Evolutionary conservation across 73 alveolate genomes (phyloP).

Genomic region (Paramecium biaurelia): DNA sequence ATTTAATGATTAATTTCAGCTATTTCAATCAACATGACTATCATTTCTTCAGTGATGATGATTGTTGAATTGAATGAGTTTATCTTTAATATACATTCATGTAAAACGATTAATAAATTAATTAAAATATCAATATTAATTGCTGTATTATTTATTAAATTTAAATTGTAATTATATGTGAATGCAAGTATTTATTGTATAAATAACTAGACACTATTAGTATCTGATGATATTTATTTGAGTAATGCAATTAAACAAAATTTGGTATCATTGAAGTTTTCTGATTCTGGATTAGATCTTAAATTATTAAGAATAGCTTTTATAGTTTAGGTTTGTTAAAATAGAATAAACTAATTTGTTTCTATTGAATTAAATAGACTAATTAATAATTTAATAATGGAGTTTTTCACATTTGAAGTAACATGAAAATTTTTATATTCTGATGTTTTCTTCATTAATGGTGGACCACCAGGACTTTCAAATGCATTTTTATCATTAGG

Average conservation of each 20-base stretch:
- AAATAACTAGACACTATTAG: neutral
- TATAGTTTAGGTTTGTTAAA: neutral
- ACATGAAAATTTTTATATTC: neutral
- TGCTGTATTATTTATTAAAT: neutral
- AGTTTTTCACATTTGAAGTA: neutral
- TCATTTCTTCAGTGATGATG: neutral
- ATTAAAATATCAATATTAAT: neutral
- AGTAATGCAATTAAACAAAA: neutral
- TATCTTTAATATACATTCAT: neutral
- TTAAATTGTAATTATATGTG: neutral
- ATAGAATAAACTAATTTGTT: neutral
- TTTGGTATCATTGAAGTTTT: neutral
- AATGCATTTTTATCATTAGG: neutral
- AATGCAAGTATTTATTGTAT: neutral
- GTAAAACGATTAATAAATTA: neutral
- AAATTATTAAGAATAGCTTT: neutral
- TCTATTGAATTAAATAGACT: neutral
- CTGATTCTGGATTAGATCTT: neutral
- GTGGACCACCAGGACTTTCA: neutral
- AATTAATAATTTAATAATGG: neutral
- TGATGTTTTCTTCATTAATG: neutral
- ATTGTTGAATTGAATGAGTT: neutral
- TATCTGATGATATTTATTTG: conserved; percentile 5
- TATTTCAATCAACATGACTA: neutral
- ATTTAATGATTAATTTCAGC: neutral